These are phyloP conservation scores for Pachysandra terminalis DNA, from an alignment of 164 flowering plant genomes.

Conservation along the genomic window DNA sequence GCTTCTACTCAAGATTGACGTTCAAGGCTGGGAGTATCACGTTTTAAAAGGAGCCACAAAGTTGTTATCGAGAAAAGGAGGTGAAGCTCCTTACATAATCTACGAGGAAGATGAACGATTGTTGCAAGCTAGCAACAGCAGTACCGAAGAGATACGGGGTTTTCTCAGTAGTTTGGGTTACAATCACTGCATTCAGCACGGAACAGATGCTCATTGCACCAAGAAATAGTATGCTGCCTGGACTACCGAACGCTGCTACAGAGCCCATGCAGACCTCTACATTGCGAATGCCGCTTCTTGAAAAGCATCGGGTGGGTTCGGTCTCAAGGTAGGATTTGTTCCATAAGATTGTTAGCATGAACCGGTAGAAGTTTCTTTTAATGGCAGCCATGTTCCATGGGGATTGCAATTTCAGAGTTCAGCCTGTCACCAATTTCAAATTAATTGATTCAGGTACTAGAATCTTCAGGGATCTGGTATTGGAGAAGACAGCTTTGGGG, in stretches of 20 bases:
- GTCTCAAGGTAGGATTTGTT: too few species aligned
- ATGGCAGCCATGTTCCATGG: too few species aligned
- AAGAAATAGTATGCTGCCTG: constrained; percentile 25
- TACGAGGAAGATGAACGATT: constrained; percentile 94
- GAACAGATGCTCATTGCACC: constrained; percentile 96
- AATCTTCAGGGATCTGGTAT: too few species aligned
- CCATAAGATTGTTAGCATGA: too few species aligned
- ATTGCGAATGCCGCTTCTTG: neutral
- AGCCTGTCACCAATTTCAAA: too few species aligned
- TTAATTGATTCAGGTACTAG: too few species aligned
- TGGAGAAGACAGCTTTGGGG: too few species aligned
- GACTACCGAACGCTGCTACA: too few species aligned
- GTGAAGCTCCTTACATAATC: constrained; percentile 84
- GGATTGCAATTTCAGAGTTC: too few species aligned
- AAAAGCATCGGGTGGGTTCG: too few species aligned
- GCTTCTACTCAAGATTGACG: constrained; percentile 82
- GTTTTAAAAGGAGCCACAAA: constrained; percentile 83
- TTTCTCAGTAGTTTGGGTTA: constrained; percentile 77
- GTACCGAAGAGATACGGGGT: constrained; percentile 71
- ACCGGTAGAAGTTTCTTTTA: too few species aligned
- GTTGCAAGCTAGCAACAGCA: constrained; percentile 88
- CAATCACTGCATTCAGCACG: constrained; percentile 65
- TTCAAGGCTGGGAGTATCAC: constrained; percentile 98
- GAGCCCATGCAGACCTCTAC: neutral
- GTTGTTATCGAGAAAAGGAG: constrained; percentile 66